Conservation (phyloP, 2,329 filamentous ascomycete genomes). For the Dothistroma septosporum region DNA sequence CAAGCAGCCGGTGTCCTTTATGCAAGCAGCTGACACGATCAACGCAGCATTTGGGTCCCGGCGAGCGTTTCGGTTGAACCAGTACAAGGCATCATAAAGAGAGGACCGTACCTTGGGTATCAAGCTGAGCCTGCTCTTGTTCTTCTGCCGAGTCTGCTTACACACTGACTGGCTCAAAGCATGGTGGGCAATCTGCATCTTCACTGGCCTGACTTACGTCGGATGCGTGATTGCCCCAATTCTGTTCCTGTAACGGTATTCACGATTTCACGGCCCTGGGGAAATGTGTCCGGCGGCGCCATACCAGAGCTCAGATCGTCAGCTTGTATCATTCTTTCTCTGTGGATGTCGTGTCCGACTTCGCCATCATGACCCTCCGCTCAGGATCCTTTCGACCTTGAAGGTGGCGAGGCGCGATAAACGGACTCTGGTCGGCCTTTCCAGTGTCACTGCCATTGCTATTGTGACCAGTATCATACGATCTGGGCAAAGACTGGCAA, state of each 20-base stretch:
- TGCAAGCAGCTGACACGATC: conserved; percentile 7
- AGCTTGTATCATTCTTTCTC: conserved; percentile 14
- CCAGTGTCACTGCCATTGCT: conserved; percentile 8
- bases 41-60: conserved; percentile 6
- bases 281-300: not conserved
- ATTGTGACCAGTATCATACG: conserved; percentile 9
- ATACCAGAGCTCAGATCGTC: conserved; percentile 7
- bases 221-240: conserved; percentile 10
- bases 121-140: conserved; percentile 14
- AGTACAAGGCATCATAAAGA: conserved; percentile 12
- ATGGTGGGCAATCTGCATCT: conserved; percentile 8
- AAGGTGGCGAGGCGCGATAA: conserved; percentile 7
- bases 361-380: conserved; percentile 10
- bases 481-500: conserved; percentile 11
- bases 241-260: conserved; percentile 4
- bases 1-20: conserved; percentile 4
- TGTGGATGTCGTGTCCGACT: conserved; percentile 10
- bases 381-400: conserved; percentile 8
- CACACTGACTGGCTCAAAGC: conserved; percentile 6
- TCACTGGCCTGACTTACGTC: conserved; percentile 7
- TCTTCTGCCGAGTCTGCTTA: conserved; percentile 10
- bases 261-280: conserved; percentile 7
- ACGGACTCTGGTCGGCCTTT: conserved; percentile 8
- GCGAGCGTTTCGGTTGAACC: conserved; percentile 11
- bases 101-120: conserved; percentile 11